A percentile compares a stretch with the other conserved stretches of the same genome.
phyloP scores from a whole-genome alignment of 805 yeast genomes.

The Kregervanrija pseudodelftensis region DNA sequence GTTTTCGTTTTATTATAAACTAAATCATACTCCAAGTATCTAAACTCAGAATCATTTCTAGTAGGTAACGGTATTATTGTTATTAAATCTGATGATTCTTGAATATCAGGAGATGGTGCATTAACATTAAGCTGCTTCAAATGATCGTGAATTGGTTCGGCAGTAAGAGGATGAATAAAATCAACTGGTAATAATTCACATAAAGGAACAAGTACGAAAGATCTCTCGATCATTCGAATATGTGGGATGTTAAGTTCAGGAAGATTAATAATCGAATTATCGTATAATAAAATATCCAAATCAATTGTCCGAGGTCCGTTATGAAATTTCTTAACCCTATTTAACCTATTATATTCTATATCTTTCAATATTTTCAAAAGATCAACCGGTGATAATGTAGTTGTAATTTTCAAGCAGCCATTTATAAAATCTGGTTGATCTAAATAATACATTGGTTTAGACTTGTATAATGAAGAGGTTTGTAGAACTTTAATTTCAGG shows the following conservation, averaged over 20 bases:
- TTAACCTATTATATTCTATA: constrained; percentile 67
- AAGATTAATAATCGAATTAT: constrained; percentile 46
- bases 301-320: constrained; percentile 94
- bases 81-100: constrained; percentile 43
- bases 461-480: constrained; percentile 75
- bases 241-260: constrained; percentile 74
- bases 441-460: constrained; percentile 85
- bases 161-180: constrained; percentile 73
- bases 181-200: constrained; percentile 71
- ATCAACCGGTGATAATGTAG: constrained; percentile 56
- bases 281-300: constrained; percentile 77
- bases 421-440: constrained; percentile 80
- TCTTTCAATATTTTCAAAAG: constrained; percentile 56
- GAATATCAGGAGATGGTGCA: constrained; percentile 27
- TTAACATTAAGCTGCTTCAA: constrained; percentile 34
- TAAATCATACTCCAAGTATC: constrained; percentile 38
- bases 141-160: constrained; percentile 71
- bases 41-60: constrained; percentile 12
- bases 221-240: constrained; percentile 77
- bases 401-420: constrained; percentile 68
- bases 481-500: constrained; percentile 38
- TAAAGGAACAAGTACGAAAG: constrained; percentile 85
- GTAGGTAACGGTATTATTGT: constrained; percentile 41
- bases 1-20: constrained; percentile 43
- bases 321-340: constrained; percentile 68